A percentile compares a stretch with the other conserved stretches of the same genome.
These are phyloP conservation scores for Erodium texanum DNA, from an alignment of 441 rosid species.

Conservation along the genomic window DNA sequence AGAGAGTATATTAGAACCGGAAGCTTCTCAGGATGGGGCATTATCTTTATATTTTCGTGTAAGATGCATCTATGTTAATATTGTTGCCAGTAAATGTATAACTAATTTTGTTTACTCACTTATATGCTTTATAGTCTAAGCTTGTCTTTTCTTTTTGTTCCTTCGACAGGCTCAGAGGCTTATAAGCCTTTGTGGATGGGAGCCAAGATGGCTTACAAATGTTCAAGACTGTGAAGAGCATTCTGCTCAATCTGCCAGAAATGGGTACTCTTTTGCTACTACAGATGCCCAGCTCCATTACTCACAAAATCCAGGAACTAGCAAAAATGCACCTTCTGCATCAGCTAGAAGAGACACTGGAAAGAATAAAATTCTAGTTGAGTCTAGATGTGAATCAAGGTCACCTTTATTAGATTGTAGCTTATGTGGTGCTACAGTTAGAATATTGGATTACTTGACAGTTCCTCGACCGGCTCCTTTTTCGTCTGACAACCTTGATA, in stretches of 20 bases:
- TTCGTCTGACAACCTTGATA: constrained; percentile 54
- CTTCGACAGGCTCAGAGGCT: constrained; percentile 77
- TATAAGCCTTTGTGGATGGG: constrained; percentile 99
- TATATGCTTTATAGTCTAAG: neutral
- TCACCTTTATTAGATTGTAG: constrained; percentile 91
- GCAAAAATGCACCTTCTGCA: constrained; percentile 66
- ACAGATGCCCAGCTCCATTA: constrained; percentile 45
- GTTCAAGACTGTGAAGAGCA: constrained; percentile 99
- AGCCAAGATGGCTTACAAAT: constrained; percentile 91
- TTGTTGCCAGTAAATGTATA: constrained; percentile 12
- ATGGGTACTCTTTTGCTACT: constrained; percentile 77
- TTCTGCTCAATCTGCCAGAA: constrained; percentile 95
- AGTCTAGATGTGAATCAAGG: constrained; percentile 68
- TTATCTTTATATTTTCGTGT: constrained; percentile 55
- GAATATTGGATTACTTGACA: constrained; percentile 81
- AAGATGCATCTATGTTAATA: constrained; percentile 26
- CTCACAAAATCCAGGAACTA: constrained; percentile 59
- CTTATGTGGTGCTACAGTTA: constrained; percentile 90
- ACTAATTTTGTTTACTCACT: neutral
- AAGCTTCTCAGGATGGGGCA: constrained; percentile 47
- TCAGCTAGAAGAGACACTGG: constrained; percentile 66
- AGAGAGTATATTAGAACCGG: constrained; percentile 47
- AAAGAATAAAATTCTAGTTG: constrained; percentile 51
- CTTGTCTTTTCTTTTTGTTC: constrained; percentile 4
- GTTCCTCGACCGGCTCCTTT: constrained; percentile 70